These are phyloP conservation scores for Teunomyces barrocoloradensis DNA, from an alignment of 805 yeast species.

Conservation along the genomic window DNA sequence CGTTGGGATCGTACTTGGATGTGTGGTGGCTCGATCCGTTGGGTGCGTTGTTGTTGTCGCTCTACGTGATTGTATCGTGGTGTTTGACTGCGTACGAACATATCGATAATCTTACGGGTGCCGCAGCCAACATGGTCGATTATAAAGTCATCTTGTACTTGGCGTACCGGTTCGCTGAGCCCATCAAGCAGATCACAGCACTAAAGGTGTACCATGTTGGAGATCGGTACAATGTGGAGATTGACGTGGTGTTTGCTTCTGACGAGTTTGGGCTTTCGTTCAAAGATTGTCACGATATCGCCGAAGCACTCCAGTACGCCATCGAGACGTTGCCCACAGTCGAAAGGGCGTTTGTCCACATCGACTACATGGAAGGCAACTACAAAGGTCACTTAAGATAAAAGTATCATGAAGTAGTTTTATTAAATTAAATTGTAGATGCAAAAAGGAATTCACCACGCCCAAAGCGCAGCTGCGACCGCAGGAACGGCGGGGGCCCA, in stretches of 20 bases:
- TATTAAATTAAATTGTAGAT: neutral
- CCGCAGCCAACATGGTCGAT: slow-evolving; percentile 60
- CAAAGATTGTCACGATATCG: slow-evolving; percentile 75
- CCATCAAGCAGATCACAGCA: slow-evolving; percentile 61
- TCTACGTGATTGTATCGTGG: slow-evolving; percentile 67
- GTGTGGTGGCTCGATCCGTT: slow-evolving; percentile 74
- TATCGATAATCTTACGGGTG: slow-evolving; percentile 72
- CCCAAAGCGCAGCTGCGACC: neutral
- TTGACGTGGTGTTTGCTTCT: slow-evolving; percentile 56
- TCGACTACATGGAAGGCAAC: slow-evolving; percentile 57
- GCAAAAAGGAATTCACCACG: neutral
- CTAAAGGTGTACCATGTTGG: slow-evolving; percentile 77
- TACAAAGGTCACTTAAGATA: slow-evolving; percentile 36
- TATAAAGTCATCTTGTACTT: slow-evolving; percentile 66
- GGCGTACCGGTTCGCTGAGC: slow-evolving; percentile 66
- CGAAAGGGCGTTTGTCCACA: slow-evolving; percentile 79
- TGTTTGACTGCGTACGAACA: slow-evolving; percentile 63
- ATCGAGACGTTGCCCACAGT: slow-evolving; percentile 74
- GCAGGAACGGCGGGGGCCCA: neutral
- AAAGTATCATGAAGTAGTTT: too few relatives aligned
- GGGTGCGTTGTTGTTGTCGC: slow-evolving; percentile 65
- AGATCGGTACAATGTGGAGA: slow-evolving; percentile 72
- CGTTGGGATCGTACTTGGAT: slow-evolving; percentile 49
- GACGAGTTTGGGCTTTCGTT: slow-evolving; percentile 47
- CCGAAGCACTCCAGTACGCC: slow-evolving; percentile 78